These are phyloP conservation scores for Candida xyloterini DNA, from an alignment of 805 yeast genomes.

Conservation along the genomic window DNA sequence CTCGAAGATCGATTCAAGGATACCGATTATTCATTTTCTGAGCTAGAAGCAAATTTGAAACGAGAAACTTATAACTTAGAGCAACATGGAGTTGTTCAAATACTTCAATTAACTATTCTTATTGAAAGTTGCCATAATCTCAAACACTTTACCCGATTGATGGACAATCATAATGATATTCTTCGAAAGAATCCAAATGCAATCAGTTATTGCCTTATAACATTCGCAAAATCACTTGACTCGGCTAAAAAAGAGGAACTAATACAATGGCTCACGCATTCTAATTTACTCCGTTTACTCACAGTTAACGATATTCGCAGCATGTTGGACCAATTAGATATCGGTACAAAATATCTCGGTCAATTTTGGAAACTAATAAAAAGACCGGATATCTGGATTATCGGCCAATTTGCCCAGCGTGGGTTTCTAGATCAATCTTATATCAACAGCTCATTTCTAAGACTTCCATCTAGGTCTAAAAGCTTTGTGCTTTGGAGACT, in stretches of 20 bases:
- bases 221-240: background rate
- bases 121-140: background rate
- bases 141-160: background rate
- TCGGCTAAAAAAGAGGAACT: background rate
- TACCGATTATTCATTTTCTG: background rate
- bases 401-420: constrained; percentile 1
- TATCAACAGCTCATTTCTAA: background rate
- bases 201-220: background rate
- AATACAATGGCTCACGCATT: background rate
- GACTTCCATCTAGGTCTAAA: background rate
- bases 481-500: background rate
- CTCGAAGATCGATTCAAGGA: constrained; percentile 8
- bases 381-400: background rate
- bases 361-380: background rate
- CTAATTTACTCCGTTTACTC: background rate
- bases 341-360: background rate
- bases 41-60: background rate
- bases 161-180: background rate
- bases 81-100: background rate
- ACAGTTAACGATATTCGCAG: constrained; percentile 2
- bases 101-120: background rate
- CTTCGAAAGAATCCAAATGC: background rate
- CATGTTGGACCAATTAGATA: background rate
- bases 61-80: background rate
- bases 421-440: background rate